Percentiles rank a stretch among this genome's conserved stretches.
These are phyloP conservation scores for Pichia gijzeniarum DNA, from an alignment of 805 yeast genomes.

Conservation along the genomic window DNA sequence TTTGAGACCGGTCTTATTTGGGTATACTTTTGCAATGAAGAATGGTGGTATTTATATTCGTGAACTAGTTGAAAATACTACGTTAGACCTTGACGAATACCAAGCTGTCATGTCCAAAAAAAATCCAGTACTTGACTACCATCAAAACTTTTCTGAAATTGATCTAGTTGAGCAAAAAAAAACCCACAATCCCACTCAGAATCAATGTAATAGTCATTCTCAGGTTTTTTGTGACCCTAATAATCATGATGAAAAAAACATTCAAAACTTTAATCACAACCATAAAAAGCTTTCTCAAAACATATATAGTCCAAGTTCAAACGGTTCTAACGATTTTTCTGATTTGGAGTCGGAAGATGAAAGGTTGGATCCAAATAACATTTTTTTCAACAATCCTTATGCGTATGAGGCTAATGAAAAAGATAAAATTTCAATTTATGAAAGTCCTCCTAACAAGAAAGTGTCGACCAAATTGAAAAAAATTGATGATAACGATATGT, in stretches of 20 bases:
- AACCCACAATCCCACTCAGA: too few species aligned
- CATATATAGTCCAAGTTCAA: too few species aligned
- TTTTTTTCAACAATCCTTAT: neutral
- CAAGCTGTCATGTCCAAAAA: neutral
- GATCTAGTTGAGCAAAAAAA: neutral
- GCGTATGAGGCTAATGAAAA: neutral
- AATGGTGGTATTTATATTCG: neutral
- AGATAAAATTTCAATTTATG: neutral
- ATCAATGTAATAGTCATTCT: too few species aligned
- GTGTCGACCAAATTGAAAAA: neutral
- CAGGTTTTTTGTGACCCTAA: too few species aligned
- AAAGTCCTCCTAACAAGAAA: neutral
- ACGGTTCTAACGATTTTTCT: neutral
- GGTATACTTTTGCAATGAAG: neutral
- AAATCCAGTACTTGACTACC: neutral
- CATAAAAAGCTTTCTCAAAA: too few species aligned
- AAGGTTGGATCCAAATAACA: neutral
- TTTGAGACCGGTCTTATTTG: conserved; percentile 4
- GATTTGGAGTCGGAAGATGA: neutral
- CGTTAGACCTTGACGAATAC: neutral
- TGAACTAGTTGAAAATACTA: neutral
- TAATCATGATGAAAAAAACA: too few species aligned
- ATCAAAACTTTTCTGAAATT: conserved; percentile 1
- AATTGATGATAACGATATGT: neutral
- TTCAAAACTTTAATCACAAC: too few species aligned